These are phyloP conservation scores for Venturia pyrina DNA, from an alignment of 2,329 filamentous ascomycete species.

Conservation along the genomic window DNA sequence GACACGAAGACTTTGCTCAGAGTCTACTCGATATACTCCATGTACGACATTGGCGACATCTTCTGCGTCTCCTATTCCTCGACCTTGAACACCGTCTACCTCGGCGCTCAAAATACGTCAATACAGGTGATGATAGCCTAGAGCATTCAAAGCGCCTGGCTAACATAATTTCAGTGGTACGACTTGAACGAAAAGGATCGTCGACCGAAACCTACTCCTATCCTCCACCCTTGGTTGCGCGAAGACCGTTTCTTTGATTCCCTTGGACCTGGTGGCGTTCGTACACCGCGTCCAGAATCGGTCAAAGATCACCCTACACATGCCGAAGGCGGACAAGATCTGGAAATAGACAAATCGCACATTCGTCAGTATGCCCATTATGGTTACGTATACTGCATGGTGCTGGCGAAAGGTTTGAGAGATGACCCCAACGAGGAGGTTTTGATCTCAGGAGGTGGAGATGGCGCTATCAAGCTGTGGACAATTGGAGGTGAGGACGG, in stretches of 20 bases:
- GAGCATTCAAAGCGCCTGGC: slow-evolving; percentile 15
- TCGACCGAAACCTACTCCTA: slow-evolving; percentile 50
- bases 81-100: slow-evolving; percentile 70
- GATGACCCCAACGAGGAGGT: slow-evolving; percentile 59
- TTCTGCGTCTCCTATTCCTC: slow-evolving; percentile 89
- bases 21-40: slow-evolving; percentile 83
- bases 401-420: slow-evolving; percentile 65
- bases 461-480: slow-evolving; percentile 95
- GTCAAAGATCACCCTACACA: slow-evolving; percentile 37
- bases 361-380: slow-evolving; percentile 86
- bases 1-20: slow-evolving; percentile 64
- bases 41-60: slow-evolving; percentile 88
- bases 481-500: slow-evolving; percentile 52
- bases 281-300: slow-evolving; percentile 61
- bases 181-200: slow-evolving; percentile 55
- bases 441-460: slow-evolving; percentile 81
- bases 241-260: slow-evolving; percentile 93
- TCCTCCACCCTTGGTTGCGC: slow-evolving; percentile 63
- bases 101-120: slow-evolving; percentile 87
- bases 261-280: slow-evolving; percentile 68
- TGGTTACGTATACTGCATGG: slow-evolving; percentile 95
- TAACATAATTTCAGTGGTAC: slow-evolving; percentile 53
- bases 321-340: slow-evolving; percentile 49
- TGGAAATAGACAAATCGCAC: slow-evolving; percentile 74
- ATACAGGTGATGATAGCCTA: slow-evolving; percentile 52